A percentile compares a stretch with the other conserved stretches of the same genome.
Evolutionary conservation across 129 eudicot genomes (phyloP).

Genomic region (Dittrichia graveolens): DNA sequence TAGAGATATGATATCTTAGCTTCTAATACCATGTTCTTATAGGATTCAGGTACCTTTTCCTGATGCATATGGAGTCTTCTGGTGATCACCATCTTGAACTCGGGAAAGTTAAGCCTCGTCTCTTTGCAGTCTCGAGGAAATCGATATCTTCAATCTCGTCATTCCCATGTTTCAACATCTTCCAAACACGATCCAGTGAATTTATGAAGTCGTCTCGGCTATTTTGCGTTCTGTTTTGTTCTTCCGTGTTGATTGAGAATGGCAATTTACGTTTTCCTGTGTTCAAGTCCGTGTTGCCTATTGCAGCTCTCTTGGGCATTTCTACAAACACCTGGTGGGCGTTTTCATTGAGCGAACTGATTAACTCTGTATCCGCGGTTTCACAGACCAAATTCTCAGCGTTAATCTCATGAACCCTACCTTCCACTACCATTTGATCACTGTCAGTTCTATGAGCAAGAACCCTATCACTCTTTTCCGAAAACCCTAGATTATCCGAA

Average conservation of each 20-base stretch:
- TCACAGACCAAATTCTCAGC: not conserved
- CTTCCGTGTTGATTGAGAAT: not conserved
- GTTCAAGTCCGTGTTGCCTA: not conserved
- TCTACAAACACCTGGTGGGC: slow-evolving; percentile 25
- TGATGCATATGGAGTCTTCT: not conserved
- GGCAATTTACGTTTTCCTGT: slow-evolving; percentile 16
- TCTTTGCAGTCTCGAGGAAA: slow-evolving; percentile 50
- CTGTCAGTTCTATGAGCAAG: no score
- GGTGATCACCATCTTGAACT: slow-evolving; percentile 29
- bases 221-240: not conserved
- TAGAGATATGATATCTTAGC: no score
- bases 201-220: not conserved
- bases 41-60: no score
- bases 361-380: not conserved
- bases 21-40: not conserved
- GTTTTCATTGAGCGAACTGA: not conserved
- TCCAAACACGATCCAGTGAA: slow-evolving; percentile 10
- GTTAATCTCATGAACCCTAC: not conserved
- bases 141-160: slow-evolving; percentile 29
- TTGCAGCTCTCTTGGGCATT: slow-evolving; percentile 13
- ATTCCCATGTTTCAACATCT: not conserved
- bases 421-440: not conserved
- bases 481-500: slow-evolving; percentile 18
- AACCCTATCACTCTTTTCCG: no score
- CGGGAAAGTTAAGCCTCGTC: slow-evolving; percentile 43